Evolutionary conservation across 306 rosid species (phyloP).

Genomic region (Medicago truncatula): MtrunA17r5.0-ANR NC_053043.1:41503501-41504000

Average conservation of each 20-base stretch:
- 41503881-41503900: slow-evolving; percentile 27
- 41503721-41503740: slow-evolving; percentile 29
- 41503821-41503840: slow-evolving; percentile 32
- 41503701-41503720: slow-evolving; percentile 40
- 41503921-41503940: slow-evolving; percentile 37
- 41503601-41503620: slow-evolving; percentile 63
- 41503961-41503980: slow-evolving; percentile 37
- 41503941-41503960: slow-evolving; percentile 36
- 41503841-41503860: slow-evolving; percentile 33
- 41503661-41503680: slow-evolving; percentile 48
- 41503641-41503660: slow-evolving; percentile 57
- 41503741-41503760: slow-evolving; percentile 41
- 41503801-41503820: slow-evolving; percentile 25
- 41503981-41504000: slow-evolving; percentile 20
- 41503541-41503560: background rate
- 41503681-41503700: slow-evolving; percentile 49
- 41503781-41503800: slow-evolving; percentile 44
- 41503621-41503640: slow-evolving; percentile 39
- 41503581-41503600: slow-evolving; percentile 60
- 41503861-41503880: slow-evolving; percentile 44
- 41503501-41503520: too few relatives aligned
- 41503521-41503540: too few relatives aligned
- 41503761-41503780: slow-evolving; percentile 45
- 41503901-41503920: slow-evolving; percentile 34
- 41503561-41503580: background rate